A percentile compares a stretch with the other conserved stretches of the same genome.
Conservation (phyloP, 352 stramenopile genomes). For the Thalassiosira ordinaria region DNA sequence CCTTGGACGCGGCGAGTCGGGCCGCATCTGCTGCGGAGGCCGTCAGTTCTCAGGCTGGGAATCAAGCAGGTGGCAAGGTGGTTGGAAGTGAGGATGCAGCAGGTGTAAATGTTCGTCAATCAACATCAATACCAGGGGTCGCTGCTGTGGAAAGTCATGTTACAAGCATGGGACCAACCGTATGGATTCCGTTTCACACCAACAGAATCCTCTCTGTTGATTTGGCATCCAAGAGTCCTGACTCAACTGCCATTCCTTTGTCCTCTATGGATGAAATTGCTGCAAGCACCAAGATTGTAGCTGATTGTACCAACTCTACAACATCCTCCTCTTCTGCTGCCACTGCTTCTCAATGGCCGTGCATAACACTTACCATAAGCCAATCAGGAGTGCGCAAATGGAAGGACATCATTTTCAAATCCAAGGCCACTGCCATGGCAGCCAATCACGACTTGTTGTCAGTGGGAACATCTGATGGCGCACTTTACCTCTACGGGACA, state of each 20-base stretch:
- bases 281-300: slow-evolving; percentile 52
- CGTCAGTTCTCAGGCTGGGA: slow-evolving; percentile 23
- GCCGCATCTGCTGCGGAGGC: slow-evolving; percentile 58
- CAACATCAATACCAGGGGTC: no score
- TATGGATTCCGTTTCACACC: slow-evolving; percentile 65
- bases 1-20: slow-evolving; percentile 56
- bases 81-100: neutral
- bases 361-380: slow-evolving; percentile 69
- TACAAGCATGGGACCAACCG: slow-evolving; percentile 8
- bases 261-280: slow-evolving; percentile 21
- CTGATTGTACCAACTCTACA: slow-evolving; percentile 74
- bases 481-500: slow-evolving; percentile 76
- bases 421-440: slow-evolving; percentile 65
- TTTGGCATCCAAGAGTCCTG: slow-evolving; percentile 37
- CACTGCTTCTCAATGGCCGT: slow-evolving; percentile 41
- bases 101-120: slow-evolving; percentile 7
- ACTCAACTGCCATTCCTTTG: neutral
- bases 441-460: slow-evolving; percentile 60
- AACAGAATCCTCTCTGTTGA: slow-evolving; percentile 70
- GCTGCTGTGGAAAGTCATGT: neutral
- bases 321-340: slow-evolving; percentile 16
- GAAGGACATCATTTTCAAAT: slow-evolving; percentile 73
- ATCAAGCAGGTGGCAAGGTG: slow-evolving; percentile 13
- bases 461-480: slow-evolving; percentile 74
- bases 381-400: slow-evolving; percentile 52